These are phyloP conservation scores for Yamadazyma kanchanaburiensis DNA, from an alignment of 1,139 yeast species.

Conservation along the genomic window DNA sequence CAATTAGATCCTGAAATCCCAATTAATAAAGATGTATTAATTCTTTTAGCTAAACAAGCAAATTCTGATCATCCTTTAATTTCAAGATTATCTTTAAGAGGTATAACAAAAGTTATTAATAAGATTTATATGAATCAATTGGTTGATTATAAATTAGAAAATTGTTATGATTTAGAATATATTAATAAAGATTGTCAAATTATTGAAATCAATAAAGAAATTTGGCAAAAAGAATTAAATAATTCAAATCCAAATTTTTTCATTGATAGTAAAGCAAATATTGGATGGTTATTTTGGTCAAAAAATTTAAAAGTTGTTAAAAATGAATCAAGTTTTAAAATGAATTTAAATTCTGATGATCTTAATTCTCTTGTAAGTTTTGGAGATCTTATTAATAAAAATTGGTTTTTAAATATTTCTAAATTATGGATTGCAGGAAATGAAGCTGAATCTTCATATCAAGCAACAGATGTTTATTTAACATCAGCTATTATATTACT, in stretches of 20 bases:
- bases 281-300: constrained; percentile 86
- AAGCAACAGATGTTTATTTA: constrained; percentile 58
- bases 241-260: constrained; percentile 50
- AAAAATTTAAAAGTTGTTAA: constrained; percentile 48
- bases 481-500: constrained; percentile 45
- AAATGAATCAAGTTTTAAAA: constrained; percentile 14
- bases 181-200: constrained; percentile 34
- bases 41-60: constrained; percentile 50
- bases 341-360: constrained; percentile 33
- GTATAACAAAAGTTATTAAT: constrained; percentile 55
- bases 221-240: constrained; percentile 54
- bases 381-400: constrained; percentile 45
- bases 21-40: constrained; percentile 40
- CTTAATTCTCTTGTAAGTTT: constrained; percentile 37
- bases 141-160: constrained; percentile 49
- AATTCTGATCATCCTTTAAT: constrained; percentile 72
- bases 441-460: constrained; percentile 59
- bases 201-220: constrained; percentile 37
- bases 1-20: constrained; percentile 56
- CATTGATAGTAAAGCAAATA: constrained; percentile 53
- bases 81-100: constrained; percentile 61
- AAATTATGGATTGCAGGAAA: constrained; percentile 61
- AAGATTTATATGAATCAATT: constrained; percentile 51
- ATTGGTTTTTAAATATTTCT: constrained; percentile 58
- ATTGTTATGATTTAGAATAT: constrained; percentile 41